A percentile compares a stretch with the other conserved stretches of the same genome.
Conservation (phyloP, 306 rosid species). For the Cucumis hystrix region DNA sequence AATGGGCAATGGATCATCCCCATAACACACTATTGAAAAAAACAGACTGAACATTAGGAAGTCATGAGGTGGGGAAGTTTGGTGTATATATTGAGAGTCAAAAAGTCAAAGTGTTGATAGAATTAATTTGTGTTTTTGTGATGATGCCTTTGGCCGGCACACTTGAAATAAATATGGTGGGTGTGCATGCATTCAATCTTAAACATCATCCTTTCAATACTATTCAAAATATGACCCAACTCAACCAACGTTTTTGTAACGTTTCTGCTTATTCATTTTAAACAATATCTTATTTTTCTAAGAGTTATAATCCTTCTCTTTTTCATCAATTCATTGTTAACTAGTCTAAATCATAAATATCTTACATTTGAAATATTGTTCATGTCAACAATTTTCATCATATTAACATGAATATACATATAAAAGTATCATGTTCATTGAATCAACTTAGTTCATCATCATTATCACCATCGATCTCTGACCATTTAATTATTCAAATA, state of each 20-base stretch:
- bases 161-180: not conserved
- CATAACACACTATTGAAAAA: not conserved
- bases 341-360: too few relatives aligned
- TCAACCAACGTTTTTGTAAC: not conserved
- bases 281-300: not conserved
- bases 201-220: not conserved
- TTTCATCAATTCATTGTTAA: too few relatives aligned
- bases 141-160: constrained; percentile 7
- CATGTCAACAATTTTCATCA: not conserved
- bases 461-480: not conserved
- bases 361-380: not conserved
- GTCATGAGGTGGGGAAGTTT: constrained; percentile 12
- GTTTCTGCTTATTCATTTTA: not conserved
- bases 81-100: constrained; percentile 11
- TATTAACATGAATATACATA: too few relatives aligned
- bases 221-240: not conserved
- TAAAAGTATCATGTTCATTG: too few relatives aligned
- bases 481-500: too few relatives aligned
- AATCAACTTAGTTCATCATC: not conserved
- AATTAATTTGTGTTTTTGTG: not conserved
- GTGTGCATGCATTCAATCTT: constrained; percentile 14
- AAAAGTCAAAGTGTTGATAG: constrained; percentile 5
- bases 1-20: not conserved
- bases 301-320: too few relatives aligned
- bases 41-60: not conserved